These are phyloP conservation scores for Magnolia officinalis DNA, from an alignment of 164 flowering plant species.

Conservation along the genomic window DNA sequence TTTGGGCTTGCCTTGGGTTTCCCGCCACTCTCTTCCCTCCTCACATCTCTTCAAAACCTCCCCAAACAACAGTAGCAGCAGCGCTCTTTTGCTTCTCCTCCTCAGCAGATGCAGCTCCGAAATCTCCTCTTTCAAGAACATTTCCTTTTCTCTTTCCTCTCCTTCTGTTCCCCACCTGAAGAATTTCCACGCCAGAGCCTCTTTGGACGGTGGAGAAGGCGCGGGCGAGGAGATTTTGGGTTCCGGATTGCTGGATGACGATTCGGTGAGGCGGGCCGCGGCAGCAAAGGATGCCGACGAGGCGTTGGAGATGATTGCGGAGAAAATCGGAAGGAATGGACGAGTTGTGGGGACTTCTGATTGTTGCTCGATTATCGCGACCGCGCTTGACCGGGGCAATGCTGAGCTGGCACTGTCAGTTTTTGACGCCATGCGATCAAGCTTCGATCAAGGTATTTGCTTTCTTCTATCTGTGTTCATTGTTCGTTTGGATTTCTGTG, in stretches of 20 bases:
- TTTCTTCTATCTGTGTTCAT: neutral
- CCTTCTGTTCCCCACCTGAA: constrained; percentile 5
- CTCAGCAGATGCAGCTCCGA: constrained; percentile 8
- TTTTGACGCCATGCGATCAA: constrained; percentile 72
- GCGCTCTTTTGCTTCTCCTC: constrained; percentile 16
- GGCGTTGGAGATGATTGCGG: constrained; percentile 52
- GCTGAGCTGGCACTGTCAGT: constrained; percentile 68
- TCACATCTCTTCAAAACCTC: constrained; percentile 19
- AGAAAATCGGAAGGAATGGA: constrained; percentile 25
- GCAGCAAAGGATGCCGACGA: constrained; percentile 54
- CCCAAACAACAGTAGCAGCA: constrained; percentile 7
- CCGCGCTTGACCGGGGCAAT: constrained; percentile 67
- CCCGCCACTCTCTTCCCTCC: constrained; percentile 23
- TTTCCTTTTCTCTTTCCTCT: neutral
- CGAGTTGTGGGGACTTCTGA: constrained; percentile 48
- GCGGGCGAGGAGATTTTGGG: constrained; percentile 14
- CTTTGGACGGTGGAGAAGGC: constrained; percentile 18
- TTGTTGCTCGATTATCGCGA: constrained; percentile 52
- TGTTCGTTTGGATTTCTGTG: neutral
- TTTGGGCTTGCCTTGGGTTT: constrained; percentile 24
- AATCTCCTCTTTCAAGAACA: constrained; percentile 4
- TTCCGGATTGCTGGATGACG: constrained; percentile 35
- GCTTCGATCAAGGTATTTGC: constrained; percentile 55
- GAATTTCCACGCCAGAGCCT: constrained; percentile 23
- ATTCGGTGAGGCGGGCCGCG: constrained; percentile 38